Evolutionary conservation across 345 rosid species (phyloP).

Genomic region (Alliaria petiolata): DNA sequence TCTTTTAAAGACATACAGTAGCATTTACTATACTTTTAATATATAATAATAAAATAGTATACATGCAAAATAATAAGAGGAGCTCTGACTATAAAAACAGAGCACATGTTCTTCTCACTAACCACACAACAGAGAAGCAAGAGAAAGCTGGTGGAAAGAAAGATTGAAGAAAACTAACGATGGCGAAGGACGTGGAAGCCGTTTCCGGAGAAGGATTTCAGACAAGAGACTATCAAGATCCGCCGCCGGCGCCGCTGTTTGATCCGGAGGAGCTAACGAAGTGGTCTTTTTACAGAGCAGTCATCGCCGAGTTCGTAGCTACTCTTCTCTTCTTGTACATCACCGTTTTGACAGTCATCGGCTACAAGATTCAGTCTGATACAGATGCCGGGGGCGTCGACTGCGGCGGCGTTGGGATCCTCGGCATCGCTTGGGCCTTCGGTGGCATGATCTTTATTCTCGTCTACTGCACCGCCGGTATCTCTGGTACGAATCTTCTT

Average conservation of each 20-base stretch:
- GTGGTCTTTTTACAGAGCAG: conserved; percentile 87
- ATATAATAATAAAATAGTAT: neutral
- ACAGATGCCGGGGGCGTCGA: neutral
- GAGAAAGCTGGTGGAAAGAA: neutral
- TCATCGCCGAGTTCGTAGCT: conserved; percentile 85
- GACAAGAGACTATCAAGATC: conserved; percentile 79
- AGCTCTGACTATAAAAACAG: conserved; percentile 29
- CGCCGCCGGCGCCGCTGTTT: conserved; percentile 70
- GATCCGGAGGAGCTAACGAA: conserved; percentile 53
- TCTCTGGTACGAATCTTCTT: conserved; percentile 54
- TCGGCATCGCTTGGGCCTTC: conserved; percentile 92
- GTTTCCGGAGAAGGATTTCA: conserved; percentile 46
- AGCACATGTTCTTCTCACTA: conserved; percentile 19
- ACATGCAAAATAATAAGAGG: neutral
- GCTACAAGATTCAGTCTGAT: conserved; percentile 56
- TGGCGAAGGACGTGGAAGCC: conserved; percentile 53
- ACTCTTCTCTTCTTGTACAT: conserved; percentile 84
- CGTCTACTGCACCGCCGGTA: conserved; percentile 93
- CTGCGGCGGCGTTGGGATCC: conserved; percentile 78
- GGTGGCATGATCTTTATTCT: conserved; percentile 96
- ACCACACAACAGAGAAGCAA: conserved; percentile 24
- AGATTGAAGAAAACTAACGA: neutral
- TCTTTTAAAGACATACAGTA: too few relatives aligned
- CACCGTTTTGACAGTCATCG: conserved; percentile 78
- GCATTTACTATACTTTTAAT: too few relatives aligned